Evolutionary conservation across 495 filamentous ascomycete species (phyloP).

Genomic region (Umbilicaria muhlenbergii): DNA sequence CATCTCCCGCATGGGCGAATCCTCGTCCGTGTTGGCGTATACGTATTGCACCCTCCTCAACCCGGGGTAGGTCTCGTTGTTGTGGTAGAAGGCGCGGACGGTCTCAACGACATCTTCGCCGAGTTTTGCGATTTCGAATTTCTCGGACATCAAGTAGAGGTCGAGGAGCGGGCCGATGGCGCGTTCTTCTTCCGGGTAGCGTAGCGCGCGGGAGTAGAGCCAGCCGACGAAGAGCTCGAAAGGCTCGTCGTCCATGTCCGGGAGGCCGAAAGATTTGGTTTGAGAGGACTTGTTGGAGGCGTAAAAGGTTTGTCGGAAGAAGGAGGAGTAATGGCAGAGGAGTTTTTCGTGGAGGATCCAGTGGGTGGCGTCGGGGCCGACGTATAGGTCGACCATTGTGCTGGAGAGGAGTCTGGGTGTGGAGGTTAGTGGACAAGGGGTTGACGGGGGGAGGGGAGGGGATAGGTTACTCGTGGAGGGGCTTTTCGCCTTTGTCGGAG

Average conservation of each 20-base stretch:
- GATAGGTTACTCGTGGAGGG: slow-evolving; percentile 17
- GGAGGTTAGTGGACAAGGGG: neutral
- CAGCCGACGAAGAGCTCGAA: slow-evolving; percentile 33
- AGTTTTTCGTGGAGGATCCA: slow-evolving; percentile 35
- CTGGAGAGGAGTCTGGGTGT: slow-evolving; percentile 26
- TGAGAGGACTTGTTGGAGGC: slow-evolving; percentile 10
- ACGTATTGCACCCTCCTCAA: slow-evolving; percentile 34
- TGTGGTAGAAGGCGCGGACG: slow-evolving; percentile 27
- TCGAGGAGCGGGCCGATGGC: slow-evolving; percentile 27
- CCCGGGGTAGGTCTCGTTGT: slow-evolving; percentile 27
- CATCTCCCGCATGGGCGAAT: slow-evolving; percentile 30
- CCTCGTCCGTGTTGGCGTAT: slow-evolving; percentile 29
- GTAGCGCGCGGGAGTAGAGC: slow-evolving; percentile 27
- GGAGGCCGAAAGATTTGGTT: slow-evolving; percentile 24
- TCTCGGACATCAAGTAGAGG: slow-evolving; percentile 30
- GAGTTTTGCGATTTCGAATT: slow-evolving; percentile 21
- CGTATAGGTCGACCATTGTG: slow-evolving; percentile 33
- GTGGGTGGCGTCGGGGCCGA: slow-evolving; percentile 28
- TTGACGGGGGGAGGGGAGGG: neutral
- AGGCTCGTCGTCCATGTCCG: slow-evolving; percentile 27
- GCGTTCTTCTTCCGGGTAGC: slow-evolving; percentile 22
- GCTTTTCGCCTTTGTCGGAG: slow-evolving; percentile 8
- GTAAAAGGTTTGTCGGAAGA: slow-evolving; percentile 32
- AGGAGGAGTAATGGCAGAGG: slow-evolving; percentile 30
- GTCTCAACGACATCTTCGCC: slow-evolving; percentile 22